Conservation (phyloP, 441 rosid species). For the Euphorbia corollata region DNA sequence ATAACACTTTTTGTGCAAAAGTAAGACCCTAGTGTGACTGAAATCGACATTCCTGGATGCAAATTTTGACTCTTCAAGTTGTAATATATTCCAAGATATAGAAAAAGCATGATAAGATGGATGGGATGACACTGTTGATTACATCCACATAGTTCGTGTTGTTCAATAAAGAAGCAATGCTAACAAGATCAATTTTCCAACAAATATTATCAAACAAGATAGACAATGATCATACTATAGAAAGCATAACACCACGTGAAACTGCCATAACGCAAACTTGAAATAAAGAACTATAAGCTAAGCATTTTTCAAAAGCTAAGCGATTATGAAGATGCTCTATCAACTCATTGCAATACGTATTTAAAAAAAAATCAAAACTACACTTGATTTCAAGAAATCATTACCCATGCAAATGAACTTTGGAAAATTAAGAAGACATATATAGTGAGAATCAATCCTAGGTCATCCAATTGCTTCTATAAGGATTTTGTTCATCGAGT, state of each 20-base stretch:
- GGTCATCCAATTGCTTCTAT: not conserved
- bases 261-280: no score
- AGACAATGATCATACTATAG: not conserved
- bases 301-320: no score
- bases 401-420: slow-evolving; percentile 1
- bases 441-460: not conserved
- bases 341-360: no score
- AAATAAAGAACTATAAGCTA: no score
- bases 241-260: no score
- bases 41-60: not conserved
- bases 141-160: not conserved
- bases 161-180: not conserved
- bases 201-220: not conserved
- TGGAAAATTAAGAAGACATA: not conserved
- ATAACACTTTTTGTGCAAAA: not conserved
- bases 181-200: not conserved
- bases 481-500: not conserved
- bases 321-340: no score
- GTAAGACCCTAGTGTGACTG: not conserved
- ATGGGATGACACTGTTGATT: not conserved
- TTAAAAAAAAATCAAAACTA: not conserved
- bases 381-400: not conserved
- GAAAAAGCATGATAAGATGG: not conserved
- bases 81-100: slow-evolving; percentile 2
- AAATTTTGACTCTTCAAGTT: not conserved